Evolutionary conservation across 2,329 filamentous ascomycete species (phyloP).

Genomic region (Fusarium buxicola): DNA sequence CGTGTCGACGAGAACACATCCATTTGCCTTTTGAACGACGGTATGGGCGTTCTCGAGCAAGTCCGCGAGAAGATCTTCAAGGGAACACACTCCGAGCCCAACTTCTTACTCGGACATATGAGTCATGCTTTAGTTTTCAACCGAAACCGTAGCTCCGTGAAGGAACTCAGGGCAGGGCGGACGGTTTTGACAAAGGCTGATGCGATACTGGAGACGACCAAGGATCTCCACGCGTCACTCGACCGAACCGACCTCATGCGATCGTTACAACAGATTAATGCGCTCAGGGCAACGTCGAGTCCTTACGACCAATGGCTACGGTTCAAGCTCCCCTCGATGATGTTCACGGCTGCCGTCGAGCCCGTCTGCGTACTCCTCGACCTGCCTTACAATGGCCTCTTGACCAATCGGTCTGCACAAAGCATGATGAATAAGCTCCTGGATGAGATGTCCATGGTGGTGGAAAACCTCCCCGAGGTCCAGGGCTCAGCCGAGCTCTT

Average conservation of each 20-base stretch:
- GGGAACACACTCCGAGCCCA: slow-evolving; percentile 72
- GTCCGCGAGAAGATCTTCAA: slow-evolving; percentile 79
- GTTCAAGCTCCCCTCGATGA: slow-evolving; percentile 82
- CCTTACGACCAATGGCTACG: slow-evolving; percentile 66
- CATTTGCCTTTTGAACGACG: slow-evolving; percentile 82
- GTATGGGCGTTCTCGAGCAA: slow-evolving; percentile 84
- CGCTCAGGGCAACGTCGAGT: slow-evolving; percentile 40
- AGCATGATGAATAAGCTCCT: slow-evolving; percentile 77
- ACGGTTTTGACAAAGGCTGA: slow-evolving; percentile 47
- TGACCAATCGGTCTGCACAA: slow-evolving; percentile 73
- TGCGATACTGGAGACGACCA: slow-evolving; percentile 25
- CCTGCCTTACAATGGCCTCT: slow-evolving; percentile 76
- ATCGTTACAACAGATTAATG: slow-evolving; percentile 32
- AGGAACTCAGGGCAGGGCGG: slow-evolving; percentile 51
- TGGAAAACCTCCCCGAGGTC: slow-evolving; percentile 80
- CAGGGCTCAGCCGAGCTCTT: slow-evolving; percentile 68
- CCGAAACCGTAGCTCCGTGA: slow-evolving; percentile 54
- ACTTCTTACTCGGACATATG: slow-evolving; percentile 78
- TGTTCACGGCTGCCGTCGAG: slow-evolving; percentile 81
- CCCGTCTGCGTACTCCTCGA: slow-evolving; percentile 85
- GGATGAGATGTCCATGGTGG: slow-evolving; percentile 78
- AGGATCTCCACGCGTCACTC: slow-evolving; percentile 31
- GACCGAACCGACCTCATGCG: slow-evolving; percentile 40
- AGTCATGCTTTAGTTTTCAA: slow-evolving; percentile 60
- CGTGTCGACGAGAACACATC: slow-evolving; percentile 76